Evolutionary conservation across 1,284 basidiomycete genomes (phyloP).

Genomic region (Naganishia liquefaciens): DNA sequence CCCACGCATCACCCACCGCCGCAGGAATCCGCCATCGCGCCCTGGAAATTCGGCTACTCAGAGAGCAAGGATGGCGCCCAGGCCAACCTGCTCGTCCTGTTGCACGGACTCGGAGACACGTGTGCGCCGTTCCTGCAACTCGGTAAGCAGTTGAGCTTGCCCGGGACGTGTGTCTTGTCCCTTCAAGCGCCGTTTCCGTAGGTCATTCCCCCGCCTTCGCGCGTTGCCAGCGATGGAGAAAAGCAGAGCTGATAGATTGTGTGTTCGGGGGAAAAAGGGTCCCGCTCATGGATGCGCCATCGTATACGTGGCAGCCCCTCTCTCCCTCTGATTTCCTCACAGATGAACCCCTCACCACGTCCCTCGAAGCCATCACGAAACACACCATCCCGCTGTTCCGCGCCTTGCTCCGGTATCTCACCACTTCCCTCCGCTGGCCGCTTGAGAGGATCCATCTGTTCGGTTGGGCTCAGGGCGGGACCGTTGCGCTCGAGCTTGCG

Average conservation of each 20-base stretch:
- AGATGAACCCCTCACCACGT: slow-evolving; percentile 65
- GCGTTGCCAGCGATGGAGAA: not conserved
- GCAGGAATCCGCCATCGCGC: not conserved
- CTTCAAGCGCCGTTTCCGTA: slow-evolving; percentile 61
- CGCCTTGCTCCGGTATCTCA: slow-evolving; percentile 63
- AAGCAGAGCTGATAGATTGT: no score
- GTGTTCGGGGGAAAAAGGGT: slow-evolving; percentile 58
- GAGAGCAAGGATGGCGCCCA: slow-evolving; percentile 68
- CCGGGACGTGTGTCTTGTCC: slow-evolving; percentile 79
- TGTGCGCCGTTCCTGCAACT: slow-evolving; percentile 73
- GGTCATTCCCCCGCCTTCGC: slow-evolving; percentile 4
- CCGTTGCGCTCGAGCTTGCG: slow-evolving; percentile 69
- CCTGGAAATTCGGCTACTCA: slow-evolving; percentile 36
- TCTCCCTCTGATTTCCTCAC: slow-evolving; percentile 78
- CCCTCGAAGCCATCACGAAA: slow-evolving; percentile 49
- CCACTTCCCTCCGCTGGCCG: slow-evolving; percentile 64
- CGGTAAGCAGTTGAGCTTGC: slow-evolving; percentile 71
- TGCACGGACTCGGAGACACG: slow-evolving; percentile 87
- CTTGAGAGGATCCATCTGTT: slow-evolving; percentile 73
- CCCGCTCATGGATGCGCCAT: slow-evolving; percentile 71
- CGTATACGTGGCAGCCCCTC: slow-evolving; percentile 84
- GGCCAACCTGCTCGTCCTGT: slow-evolving; percentile 78
- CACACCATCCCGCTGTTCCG: slow-evolving; percentile 54
- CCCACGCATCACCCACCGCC: not conserved
- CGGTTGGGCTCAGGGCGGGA: slow-evolving; percentile 87